These are phyloP conservation scores for Diplosphaera chodatii DNA, from an alignment of 139 green algal species.

Conservation along the genomic window DNA sequence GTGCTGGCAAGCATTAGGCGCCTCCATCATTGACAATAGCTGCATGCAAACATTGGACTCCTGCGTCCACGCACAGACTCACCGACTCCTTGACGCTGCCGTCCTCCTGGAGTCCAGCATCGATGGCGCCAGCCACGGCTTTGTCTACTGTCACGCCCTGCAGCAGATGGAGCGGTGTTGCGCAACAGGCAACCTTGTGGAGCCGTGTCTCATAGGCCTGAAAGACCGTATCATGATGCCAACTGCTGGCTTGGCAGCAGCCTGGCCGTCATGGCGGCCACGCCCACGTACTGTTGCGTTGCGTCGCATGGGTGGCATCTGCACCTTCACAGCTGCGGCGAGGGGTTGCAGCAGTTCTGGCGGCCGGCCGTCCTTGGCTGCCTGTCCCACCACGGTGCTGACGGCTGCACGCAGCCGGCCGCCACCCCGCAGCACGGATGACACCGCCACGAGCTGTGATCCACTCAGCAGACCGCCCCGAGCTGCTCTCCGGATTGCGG, in stretches of 20 bases:
- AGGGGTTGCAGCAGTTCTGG: background rate
- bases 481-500: conserved; percentile 41
- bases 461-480: conserved; percentile 57
- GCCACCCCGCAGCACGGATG: conserved; percentile 28
- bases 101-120: conserved; percentile 31
- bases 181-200: too few relatives aligned
- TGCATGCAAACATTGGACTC: too few relatives aligned
- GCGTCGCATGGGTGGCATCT: too few relatives aligned
- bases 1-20: too few relatives aligned
- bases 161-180: background rate
- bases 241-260: too few relatives aligned
- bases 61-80: too few relatives aligned
- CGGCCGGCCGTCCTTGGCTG: background rate
- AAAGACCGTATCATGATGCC: too few relatives aligned
- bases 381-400: conserved; percentile 14
- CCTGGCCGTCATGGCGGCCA: too few relatives aligned
- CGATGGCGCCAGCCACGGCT: conserved; percentile 16
- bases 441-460: conserved; percentile 29
- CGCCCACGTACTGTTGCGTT: too few relatives aligned
- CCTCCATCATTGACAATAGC: too few relatives aligned
- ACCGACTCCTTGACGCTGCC: conserved; percentile 39
- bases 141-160: conserved; percentile 2
- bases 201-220: too few relatives aligned
- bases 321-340: background rate
- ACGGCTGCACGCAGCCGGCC: conserved; percentile 24